These are phyloP conservation scores for Colletotrichum simmondsii DNA, from an alignment of 2,329 filamentous ascomycete species.

Conservation along the genomic window DNA sequence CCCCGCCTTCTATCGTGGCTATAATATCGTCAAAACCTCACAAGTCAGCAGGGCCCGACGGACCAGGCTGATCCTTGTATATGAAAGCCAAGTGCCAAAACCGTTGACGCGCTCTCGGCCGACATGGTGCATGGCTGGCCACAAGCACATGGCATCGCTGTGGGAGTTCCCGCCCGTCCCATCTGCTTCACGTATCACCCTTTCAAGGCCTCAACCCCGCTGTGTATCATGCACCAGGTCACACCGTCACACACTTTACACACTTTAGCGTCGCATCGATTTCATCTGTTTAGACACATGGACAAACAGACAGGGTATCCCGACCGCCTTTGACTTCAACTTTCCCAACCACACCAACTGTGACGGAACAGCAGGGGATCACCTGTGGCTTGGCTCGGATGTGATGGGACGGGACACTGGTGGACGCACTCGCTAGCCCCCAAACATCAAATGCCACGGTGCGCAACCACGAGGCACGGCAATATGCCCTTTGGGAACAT, in stretches of 20 bases:
- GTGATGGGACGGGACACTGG: slow-evolving; percentile 6
- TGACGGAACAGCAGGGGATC: not conserved
- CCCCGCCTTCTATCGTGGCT: not conserved
- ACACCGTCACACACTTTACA: slow-evolving; percentile 12
- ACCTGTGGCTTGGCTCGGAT: slow-evolving; percentile 2
- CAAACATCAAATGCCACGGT: not conserved
- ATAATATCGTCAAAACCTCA: not conserved
- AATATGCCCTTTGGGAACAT: not conserved
- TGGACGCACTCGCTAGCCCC: not conserved
- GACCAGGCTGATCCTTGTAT: slow-evolving; percentile 11
- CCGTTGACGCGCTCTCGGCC: slow-evolving; percentile 9
- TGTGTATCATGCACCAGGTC: slow-evolving; percentile 28
- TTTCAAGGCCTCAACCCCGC: slow-evolving; percentile 9
- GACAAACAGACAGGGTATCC: slow-evolving; percentile 10
- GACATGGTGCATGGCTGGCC: slow-evolving; percentile 19
- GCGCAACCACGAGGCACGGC: not conserved
- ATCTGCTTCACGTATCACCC: slow-evolving; percentile 14
- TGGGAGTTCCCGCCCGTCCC: slow-evolving; percentile 34
- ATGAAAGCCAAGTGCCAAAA: not conserved
- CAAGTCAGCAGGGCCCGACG: not conserved
- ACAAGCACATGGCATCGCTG: slow-evolving; percentile 25
- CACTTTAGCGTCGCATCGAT: slow-evolving; percentile 28
- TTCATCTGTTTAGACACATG: slow-evolving; percentile 10
- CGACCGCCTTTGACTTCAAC: not conserved
- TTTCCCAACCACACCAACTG: not conserved